Conservation (phyloP, 495 filamentous ascomycete genomes). For the Neurospora hispaniola region DNA sequence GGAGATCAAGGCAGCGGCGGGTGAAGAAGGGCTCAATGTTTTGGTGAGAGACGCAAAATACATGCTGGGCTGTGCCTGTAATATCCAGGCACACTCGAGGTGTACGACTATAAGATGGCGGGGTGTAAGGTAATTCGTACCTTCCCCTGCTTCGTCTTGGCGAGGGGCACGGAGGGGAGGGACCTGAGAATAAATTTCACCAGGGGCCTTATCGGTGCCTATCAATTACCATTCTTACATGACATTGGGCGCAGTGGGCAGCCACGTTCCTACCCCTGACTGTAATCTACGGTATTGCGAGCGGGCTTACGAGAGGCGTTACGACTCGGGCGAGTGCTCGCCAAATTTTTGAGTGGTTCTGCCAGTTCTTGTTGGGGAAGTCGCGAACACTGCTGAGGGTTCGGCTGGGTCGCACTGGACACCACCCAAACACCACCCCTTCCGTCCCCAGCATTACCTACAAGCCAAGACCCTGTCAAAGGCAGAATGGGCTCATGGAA, state of each 20-base stretch:
- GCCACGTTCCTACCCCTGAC: not conserved
- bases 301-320: not conserved
- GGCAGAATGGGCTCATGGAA: not conserved
- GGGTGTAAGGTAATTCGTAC: not conserved
- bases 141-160: not conserved
- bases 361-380: conserved; percentile 27
- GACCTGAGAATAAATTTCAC: not conserved
- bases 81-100: not conserved
- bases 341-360: conserved; percentile 15
- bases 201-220: not conserved
- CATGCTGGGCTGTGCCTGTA: not conserved
- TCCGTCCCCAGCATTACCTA: conserved; percentile 1
- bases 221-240: not conserved
- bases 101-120: not conserved
- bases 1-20: not conserved
- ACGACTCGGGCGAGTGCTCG: conserved; percentile 9
- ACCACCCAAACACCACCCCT: conserved; percentile 12
- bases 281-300: not conserved
- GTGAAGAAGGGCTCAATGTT: not conserved
- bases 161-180: not conserved
- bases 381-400: conserved; percentile 7
- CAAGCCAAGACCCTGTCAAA: not conserved
- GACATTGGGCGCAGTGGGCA: not conserved
- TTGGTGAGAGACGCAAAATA: not conserved
- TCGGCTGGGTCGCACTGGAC: not conserved